phyloP scores from a whole-genome alignment of 768 basidiomycete species.

The Cubamyces sp. region DNA sequence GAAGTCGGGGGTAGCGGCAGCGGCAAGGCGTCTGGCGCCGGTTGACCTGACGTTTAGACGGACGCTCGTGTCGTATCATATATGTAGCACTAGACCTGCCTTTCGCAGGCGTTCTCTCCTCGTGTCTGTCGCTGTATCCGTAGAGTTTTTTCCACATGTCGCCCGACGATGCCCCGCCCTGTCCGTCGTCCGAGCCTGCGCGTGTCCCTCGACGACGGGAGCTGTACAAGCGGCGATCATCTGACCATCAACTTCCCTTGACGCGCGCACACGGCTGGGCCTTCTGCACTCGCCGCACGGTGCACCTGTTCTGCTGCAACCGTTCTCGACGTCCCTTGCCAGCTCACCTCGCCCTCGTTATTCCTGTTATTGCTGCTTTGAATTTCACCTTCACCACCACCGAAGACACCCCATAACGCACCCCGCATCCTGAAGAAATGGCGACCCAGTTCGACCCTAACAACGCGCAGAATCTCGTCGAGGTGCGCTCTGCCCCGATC shows the following conservation, averaged over 20 bases:
- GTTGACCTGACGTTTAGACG: neutral
- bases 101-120: neutral
- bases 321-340: constrained; percentile 18
- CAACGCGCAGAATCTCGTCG: constrained; percentile 88
- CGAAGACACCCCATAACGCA: neutral
- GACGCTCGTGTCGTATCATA: neutral
- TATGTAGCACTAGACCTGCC: neutral
- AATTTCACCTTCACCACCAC: constrained; percentile 1
- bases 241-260: constrained; percentile 25
- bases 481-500: constrained; percentile 54
- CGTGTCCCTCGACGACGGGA: constrained; percentile 18
- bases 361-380: neutral
- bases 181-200: neutral
- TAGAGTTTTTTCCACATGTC: neutral
- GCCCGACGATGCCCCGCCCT: constrained; percentile 16
- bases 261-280: constrained; percentile 17
- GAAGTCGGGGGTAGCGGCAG: constrained; percentile 37
- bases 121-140: neutral
- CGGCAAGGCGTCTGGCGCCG: constrained; percentile 19
- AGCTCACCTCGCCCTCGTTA: constrained; percentile 18
- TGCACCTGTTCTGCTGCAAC: neutral
- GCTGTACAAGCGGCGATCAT: constrained; percentile 23
- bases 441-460: constrained; percentile 78
- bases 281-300: constrained; percentile 4
- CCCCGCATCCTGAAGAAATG: constrained; percentile 38